phyloP scores from a whole-genome alignment of 441 rosid genomes.

The Erysimum pusillum region DNA sequence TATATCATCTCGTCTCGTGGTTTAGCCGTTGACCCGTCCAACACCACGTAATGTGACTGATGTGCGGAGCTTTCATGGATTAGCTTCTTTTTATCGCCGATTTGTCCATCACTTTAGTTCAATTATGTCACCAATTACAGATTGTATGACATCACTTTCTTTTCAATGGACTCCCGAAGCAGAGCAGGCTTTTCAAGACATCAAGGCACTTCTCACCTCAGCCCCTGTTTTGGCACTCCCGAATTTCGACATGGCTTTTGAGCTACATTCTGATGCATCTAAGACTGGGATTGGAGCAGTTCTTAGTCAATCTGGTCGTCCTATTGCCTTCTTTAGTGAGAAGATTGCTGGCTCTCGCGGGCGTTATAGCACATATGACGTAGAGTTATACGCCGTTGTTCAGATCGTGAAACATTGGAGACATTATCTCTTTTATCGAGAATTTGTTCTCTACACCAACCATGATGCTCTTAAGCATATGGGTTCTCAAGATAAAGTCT shows the following conservation, averaged over 20 bases:
- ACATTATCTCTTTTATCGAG: not conserved
- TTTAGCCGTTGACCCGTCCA: not conserved
- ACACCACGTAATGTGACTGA: not conserved
- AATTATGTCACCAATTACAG: not conserved
- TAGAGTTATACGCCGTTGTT: not conserved
- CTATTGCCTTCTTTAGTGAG: not conserved
- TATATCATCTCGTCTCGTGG: not conserved
- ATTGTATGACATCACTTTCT: not conserved
- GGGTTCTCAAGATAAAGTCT: not conserved
- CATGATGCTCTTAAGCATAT: not conserved
- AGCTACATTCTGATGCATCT: not conserved
- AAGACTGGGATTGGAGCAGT: fast-evolving
- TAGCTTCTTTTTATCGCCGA: not conserved
- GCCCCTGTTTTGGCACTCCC: fast-evolving
- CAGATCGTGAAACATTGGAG: not conserved
- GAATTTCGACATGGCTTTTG: fast-evolving
- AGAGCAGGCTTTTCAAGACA: fast-evolving
- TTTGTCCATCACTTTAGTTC: not conserved
- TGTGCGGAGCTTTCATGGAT: not conserved
- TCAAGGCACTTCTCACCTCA: fast-evolving
- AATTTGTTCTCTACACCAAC: not conserved
- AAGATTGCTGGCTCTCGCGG: not conserved
- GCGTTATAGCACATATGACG: not conserved
- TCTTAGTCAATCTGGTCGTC: not conserved
- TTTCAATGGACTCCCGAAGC: not conserved